These are phyloP conservation scores for Penicillium alfredii DNA, from an alignment of 495 filamentous ascomycete species.

Conservation along the genomic window DNA sequence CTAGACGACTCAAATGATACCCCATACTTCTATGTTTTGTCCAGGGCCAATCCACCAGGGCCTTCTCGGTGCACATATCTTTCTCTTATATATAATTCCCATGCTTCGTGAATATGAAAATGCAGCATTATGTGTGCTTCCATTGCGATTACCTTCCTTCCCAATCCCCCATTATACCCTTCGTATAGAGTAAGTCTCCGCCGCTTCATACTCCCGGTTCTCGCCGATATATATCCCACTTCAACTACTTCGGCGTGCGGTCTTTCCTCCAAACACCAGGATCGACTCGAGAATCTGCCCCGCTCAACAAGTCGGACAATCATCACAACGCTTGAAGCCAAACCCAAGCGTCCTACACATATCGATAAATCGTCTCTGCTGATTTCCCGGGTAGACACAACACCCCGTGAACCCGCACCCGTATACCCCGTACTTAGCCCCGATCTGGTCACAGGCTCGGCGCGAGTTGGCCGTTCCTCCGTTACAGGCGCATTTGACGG, in stretches of 20 bases:
- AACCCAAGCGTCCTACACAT: constrained; percentile 7
- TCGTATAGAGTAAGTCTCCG: too few relatives aligned
- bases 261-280: not conserved
- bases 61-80: constrained; percentile 15
- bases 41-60: constrained; percentile 9
- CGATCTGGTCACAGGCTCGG: constrained; percentile 1
- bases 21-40: constrained; percentile 12
- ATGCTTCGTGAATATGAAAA: constrained; percentile 15
- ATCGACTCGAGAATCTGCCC: not conserved
- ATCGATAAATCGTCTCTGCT: constrained; percentile 12
- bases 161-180: too few relatives aligned
- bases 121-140: too few relatives aligned
- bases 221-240: too few relatives aligned
- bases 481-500: constrained; percentile 5
- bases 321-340: constrained; percentile 17
- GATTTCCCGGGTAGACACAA: constrained; percentile 10
- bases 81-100: constrained; percentile 11
- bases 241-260: not conserved
- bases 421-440: constrained; percentile 6
- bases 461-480: not conserved
- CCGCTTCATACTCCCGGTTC: too few relatives aligned
- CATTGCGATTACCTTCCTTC: not conserved
- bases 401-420: constrained; percentile 15
- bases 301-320: constrained; percentile 13
- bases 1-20: constrained; percentile 21